These are phyloP conservation scores for Aspergillus ustus DNA, from an alignment of 2,329 filamentous ascomycete species.

Conservation along the genomic window DNA sequence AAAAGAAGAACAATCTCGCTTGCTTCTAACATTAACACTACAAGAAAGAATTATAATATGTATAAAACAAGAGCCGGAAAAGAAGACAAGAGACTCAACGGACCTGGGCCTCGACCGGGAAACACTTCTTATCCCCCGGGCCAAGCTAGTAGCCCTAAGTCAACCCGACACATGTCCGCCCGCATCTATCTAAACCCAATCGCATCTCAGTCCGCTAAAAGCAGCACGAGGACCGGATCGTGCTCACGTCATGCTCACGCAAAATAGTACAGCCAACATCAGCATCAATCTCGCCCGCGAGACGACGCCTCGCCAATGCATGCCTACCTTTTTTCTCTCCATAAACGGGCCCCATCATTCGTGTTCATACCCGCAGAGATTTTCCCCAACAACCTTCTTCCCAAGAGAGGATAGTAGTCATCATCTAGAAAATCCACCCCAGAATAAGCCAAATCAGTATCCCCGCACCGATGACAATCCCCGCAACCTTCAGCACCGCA, in stretches of 20 bases:
- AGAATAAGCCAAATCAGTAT: constrained; percentile 76
- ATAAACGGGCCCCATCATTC: neutral
- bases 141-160: neutral
- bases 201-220: neutral
- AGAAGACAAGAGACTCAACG: neutral
- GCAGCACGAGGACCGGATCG: neutral
- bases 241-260: neutral
- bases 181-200: neutral
- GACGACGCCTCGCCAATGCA: neutral
- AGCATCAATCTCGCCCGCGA: neutral
- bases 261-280: neutral
- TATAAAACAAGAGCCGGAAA: neutral
- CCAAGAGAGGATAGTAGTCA: neutral
- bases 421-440: constrained; percentile 61
- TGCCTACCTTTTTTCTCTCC: neutral
- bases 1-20: neutral
- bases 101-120: neutral
- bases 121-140: too few relatives aligned
- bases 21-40: neutral
- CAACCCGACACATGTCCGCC: neutral
- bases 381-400: neutral
- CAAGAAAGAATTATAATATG: neutral
- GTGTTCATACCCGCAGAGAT: neutral
- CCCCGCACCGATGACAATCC: constrained; percentile 74
- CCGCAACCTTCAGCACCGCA: constrained; percentile 86